Evolutionary conservation across 116 monocot genomes (phyloP), one percentile per base, ranked within the genome.

Genomic region (Trichopus zeylanicus): DNA sequence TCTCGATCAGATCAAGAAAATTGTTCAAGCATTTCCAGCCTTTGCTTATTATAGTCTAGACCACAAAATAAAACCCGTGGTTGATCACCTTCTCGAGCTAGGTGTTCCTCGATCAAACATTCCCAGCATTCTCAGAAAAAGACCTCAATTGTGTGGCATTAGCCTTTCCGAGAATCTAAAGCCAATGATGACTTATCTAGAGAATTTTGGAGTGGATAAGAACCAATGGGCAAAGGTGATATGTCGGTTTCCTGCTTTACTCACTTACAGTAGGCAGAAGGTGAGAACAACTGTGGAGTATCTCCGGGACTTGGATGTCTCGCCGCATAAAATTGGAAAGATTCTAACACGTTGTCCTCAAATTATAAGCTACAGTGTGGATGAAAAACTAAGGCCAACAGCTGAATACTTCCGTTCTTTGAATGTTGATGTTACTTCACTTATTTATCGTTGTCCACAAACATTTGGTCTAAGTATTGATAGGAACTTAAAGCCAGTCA

Each of bases 131-230:
- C 62, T 98, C 18, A 55, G 60, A 29, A 98, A 84, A 64, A 80
- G 91, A 56, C 92, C 97, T 67, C 91, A 91, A 47, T 66, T 98
- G n/a, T 91, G 97, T 62, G 97, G 97, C 31, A 91, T 91, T 64
- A 98, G 97, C 66, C 67, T 98, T 33, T 68, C 84, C 3, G 91
- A 85, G 52, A 98, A 98, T 61, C 77, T 98, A 21, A 87, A 74
- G 60, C 97, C 97, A 13, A 91, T 75, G 59, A 98, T 98, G 91
- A 54, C 57, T 20, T 91, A 67, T 63, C 67, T 98, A 15, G 97
- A 98, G 71, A 63, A 60, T 46, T 65, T 82, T 0, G 97, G 97
- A 30, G 70, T 98, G 29, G 91, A 98, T 51, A 91, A 91, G 64
- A 73, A 27, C 29, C 58, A 69, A 34, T 98, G 97, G 91, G 88